Base-by-base conservation (phyloP, 2,329 filamentous ascomycete species). In the Microsporum canis region DNA sequence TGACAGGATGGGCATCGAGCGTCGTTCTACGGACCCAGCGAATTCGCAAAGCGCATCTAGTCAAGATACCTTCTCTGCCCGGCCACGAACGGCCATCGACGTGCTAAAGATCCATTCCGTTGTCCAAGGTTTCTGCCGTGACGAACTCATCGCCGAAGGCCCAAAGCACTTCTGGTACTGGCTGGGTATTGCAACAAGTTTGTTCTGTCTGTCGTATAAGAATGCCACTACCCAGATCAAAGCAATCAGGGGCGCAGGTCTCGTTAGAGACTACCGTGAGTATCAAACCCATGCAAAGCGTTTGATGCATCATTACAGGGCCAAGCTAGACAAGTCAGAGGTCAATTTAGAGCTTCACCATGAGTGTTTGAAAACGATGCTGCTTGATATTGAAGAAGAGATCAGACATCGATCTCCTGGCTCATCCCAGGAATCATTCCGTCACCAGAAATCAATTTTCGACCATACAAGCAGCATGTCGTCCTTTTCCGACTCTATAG, bases 21-120 rank as follows among this genome's bases (percentile, higher is more conserved):
- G 68, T 12, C 57, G 66, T 34, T 36, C 65, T 2, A 33, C 62
- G 1, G 69, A 72, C 36, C 55, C 47, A 43, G 53, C 55, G 6
- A 36, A 70, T 31, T 73, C 71, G 0, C 64, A 70, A 38, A 71
- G 71, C n/a, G 70, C 68, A 57, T 51, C 45, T 5, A 73, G 71
- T 53, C 70, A 71, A 51, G 71, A 74, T 33, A 68, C 68, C 0
- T 70, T 69, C 36, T 71, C 71, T 12, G 69, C 69, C 1, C 62
- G 69, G 5, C 71, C 71, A 55, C 67, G 68, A 14, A 70, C 64
- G 23, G 66, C 69, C 27, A 76, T 78, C 56, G 77, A 79, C 60
- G 71, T 78, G 39, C 68, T 79, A 41, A 78, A 77, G 59, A 74
- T 79, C 4, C 77, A 79, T 63, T 77, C 73, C 33, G 77, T 79